Evolutionary conservation across 208 protist species (phyloP).

Genomic region (Strigomonas oncopelti): DNA sequence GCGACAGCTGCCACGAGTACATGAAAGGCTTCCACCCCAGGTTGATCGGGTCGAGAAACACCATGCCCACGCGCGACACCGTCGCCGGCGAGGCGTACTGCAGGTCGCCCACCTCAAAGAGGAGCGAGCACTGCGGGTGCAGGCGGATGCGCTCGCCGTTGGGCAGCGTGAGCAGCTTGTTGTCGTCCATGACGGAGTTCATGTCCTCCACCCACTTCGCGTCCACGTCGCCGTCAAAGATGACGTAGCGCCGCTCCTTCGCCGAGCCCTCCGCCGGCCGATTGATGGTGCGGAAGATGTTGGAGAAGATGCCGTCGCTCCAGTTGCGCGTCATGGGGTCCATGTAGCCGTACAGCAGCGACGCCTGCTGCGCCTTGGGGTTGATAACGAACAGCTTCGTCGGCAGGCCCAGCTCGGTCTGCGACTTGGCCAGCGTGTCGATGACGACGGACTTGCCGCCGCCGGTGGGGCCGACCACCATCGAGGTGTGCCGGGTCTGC

Average conservation of each 20-base stretch:
- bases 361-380: constrained; percentile 96
- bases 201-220: constrained; percentile 99
- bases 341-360: constrained; percentile 98
- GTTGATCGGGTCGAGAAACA: constrained; percentile 98
- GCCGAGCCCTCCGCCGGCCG: constrained; percentile 62
- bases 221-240: constrained; percentile 99
- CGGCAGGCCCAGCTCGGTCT: constrained; percentile 86
- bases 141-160: constrained; percentile 98
- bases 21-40: constrained; percentile 95
- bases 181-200: constrained; percentile 99
- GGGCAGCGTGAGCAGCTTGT: constrained; percentile 98
- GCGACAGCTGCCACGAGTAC: constrained; percentile 85
- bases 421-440: constrained; percentile 91
- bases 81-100: constrained; percentile 99
- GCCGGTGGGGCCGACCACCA: constrained; percentile 97
- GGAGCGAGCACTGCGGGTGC: constrained; percentile 90
- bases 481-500: constrained; percentile 97
- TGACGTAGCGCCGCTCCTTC: constrained; percentile 93
- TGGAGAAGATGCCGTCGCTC: constrained; percentile 98
- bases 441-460: constrained; percentile 98
- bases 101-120: constrained; percentile 99
- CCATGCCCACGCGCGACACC: constrained; percentile 98
- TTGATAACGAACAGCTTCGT: constrained; percentile 97
- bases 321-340: constrained; percentile 98
- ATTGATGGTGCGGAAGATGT: constrained; percentile 98